phyloP scores from a whole-genome alignment of 1,284 basidiomycete genomes.

The Coniophora puteana region DNA sequence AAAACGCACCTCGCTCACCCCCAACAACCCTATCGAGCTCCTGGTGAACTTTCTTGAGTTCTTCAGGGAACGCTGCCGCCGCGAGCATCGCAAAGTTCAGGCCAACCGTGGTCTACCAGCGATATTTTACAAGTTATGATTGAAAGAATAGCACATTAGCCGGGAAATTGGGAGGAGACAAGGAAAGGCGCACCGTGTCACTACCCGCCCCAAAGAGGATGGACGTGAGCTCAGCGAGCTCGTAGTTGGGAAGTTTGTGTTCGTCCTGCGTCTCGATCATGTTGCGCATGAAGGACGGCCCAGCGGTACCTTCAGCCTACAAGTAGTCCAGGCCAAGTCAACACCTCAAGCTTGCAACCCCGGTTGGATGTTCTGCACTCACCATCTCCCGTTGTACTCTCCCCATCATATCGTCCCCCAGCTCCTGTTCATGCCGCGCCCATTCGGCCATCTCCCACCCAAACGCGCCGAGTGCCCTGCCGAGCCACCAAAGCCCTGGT shows the following conservation, averaged over 20 bases:
- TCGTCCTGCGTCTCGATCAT: constrained; percentile 48
- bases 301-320: constrained; percentile 31
- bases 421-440: constrained; percentile 47
- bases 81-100: constrained; percentile 60
- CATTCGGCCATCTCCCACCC: constrained; percentile 29
- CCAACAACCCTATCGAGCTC: constrained; percentile 61
- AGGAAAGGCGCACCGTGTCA: constrained; percentile 48
- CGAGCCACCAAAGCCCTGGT: no score
- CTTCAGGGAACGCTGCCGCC: constrained; percentile 55
- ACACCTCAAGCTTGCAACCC: no score
- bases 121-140: not conserved
- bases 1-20: constrained; percentile 39
- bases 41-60: constrained; percentile 51
- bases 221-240: constrained; percentile 58
- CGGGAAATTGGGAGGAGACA: no score
- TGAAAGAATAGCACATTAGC: not conserved
- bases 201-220: constrained; percentile 63
- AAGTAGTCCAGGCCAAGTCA: not conserved
- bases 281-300: constrained; percentile 50
- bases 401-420: constrained; percentile 49
- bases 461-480: no score
- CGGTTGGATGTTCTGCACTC: constrained; percentile 8
- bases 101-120: constrained; percentile 44
- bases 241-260: constrained; percentile 46
- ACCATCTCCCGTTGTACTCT: constrained; percentile 45